Conservation (phyloP, 352 stramenopile genomes). For the Globisporangium camurandrum region DNA sequence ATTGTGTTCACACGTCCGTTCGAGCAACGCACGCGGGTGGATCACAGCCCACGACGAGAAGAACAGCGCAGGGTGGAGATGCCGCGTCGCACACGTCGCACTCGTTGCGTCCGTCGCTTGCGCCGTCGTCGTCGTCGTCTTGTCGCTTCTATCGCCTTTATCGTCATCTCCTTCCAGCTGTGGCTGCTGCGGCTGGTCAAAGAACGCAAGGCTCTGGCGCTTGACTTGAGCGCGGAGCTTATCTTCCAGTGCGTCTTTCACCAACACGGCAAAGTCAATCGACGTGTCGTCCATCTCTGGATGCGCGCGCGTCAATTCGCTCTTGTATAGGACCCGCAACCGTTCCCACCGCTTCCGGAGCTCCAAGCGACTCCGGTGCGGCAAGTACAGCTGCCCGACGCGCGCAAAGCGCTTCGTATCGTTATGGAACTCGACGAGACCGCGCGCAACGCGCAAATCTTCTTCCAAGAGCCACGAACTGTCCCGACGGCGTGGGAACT, state of each 20-base stretch:
- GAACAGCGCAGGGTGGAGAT: slow-evolving; percentile 75
- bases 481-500: slow-evolving; percentile 26
- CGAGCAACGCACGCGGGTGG: slow-evolving; percentile 46
- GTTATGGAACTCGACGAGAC: slow-evolving; percentile 53
- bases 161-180: too few species aligned
- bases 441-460: slow-evolving; percentile 66
- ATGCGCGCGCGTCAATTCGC: slow-evolving; percentile 24
- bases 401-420: slow-evolving; percentile 56
- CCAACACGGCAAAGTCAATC: slow-evolving; percentile 36
- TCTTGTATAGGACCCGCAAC: too few species aligned
- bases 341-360: slow-evolving; percentile 63
- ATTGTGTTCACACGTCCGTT: slow-evolving; percentile 76
- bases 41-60: slow-evolving; percentile 82
- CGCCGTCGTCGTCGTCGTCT: neutral
- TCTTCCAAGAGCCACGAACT: slow-evolving; percentile 70
- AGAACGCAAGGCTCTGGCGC: slow-evolving; percentile 8
- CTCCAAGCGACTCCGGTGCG: slow-evolving; percentile 57
- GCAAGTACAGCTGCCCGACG: slow-evolving; percentile 47
- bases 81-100: slow-evolving; percentile 35
- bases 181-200: neutral
- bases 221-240: slow-evolving; percentile 28
- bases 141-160: too few species aligned
- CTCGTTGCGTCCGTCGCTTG: neutral
- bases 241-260: slow-evolving; percentile 49
- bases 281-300: slow-evolving; percentile 26